Conservation (phyloP, 768 basidiomycete genomes). For the Tulasnella sp. region DNA sequence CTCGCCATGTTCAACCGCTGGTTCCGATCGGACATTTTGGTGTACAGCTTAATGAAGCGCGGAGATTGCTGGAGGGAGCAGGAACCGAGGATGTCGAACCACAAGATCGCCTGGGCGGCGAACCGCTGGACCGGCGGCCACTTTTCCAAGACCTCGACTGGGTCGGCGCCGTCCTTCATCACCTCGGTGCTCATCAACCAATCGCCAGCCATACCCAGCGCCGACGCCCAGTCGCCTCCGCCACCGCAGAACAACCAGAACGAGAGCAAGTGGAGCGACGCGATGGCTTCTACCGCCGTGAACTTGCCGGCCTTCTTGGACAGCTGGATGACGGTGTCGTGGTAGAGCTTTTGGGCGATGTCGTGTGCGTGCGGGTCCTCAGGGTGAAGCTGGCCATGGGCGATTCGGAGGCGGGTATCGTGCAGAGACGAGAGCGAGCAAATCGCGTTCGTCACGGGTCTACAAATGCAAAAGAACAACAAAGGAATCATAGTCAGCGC, state of each 20-base stretch:
- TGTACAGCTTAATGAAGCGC: slow-evolving; percentile 53
- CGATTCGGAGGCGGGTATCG: slow-evolving; percentile 55
- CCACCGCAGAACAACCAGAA: slow-evolving; percentile 70
- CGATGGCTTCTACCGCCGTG: slow-evolving; percentile 66
- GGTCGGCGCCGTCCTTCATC: slow-evolving; percentile 48
- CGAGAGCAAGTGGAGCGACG: slow-evolving; percentile 70
- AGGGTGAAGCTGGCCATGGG: slow-evolving; percentile 57
- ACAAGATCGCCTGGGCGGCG: slow-evolving; percentile 48
- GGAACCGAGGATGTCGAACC: slow-evolving; percentile 63
- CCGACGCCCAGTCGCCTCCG: slow-evolving; percentile 61
- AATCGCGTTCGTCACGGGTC: slow-evolving; percentile 64
- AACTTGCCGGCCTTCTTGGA: slow-evolving; percentile 54
- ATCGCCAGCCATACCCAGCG: slow-evolving; percentile 66
- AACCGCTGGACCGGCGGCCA: slow-evolving; percentile 19
- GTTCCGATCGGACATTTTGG: slow-evolving; percentile 47
- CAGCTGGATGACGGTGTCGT: slow-evolving; percentile 63
- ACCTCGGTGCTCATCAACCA: slow-evolving; percentile 71
- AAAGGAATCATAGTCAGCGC: slow-evolving; percentile 16
- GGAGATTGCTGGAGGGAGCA: slow-evolving; percentile 44
- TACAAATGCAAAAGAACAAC: slow-evolving; percentile 1
- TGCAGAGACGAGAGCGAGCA: slow-evolving; percentile 74
- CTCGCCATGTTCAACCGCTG: not conserved
- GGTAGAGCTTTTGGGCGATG: slow-evolving; percentile 59
- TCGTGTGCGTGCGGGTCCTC: slow-evolving; percentile 46
- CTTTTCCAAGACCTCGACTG: slow-evolving; percentile 10